These are phyloP conservation scores for Nakazawaea sp. DNA, from an alignment of 805 yeast genomes.

Conservation along the genomic window DNA sequence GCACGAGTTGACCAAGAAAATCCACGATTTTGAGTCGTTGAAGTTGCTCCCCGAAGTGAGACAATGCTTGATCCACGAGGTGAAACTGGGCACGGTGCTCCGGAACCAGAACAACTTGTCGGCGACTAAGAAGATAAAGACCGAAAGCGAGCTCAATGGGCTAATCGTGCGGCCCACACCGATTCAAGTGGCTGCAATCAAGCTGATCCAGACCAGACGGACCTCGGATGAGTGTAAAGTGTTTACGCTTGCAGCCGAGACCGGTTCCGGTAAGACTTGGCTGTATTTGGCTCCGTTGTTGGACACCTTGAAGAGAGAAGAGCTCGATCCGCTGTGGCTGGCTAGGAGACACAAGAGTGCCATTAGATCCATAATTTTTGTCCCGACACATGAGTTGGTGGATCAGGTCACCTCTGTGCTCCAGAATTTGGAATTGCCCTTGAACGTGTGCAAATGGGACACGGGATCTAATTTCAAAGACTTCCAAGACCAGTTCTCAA, in stretches of 20 bases:
- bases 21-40: slow-evolving; percentile 59
- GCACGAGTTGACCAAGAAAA: slow-evolving; percentile 39
- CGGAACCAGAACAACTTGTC: slow-evolving; percentile 25
- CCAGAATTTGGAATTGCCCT: slow-evolving; percentile 21
- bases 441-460: slow-evolving; percentile 56
- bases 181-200: slow-evolving; percentile 73
- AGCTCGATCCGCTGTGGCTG: slow-evolving; percentile 29
- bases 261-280: slow-evolving; percentile 96
- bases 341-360: slow-evolving; percentile 28
- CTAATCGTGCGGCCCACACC: slow-evolving; percentile 57
- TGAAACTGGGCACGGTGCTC: slow-evolving; percentile 37
- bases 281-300: slow-evolving; percentile 77
- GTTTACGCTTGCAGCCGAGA: slow-evolving; percentile 87
- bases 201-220: slow-evolving; percentile 40
- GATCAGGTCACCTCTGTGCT: slow-evolving; percentile 60
- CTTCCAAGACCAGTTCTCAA: slow-evolving; percentile 38
- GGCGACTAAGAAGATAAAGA: slow-evolving; percentile 21
- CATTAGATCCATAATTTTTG: slow-evolving; percentile 66
- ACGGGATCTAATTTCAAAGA: slow-evolving; percentile 47
- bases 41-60: slow-evolving; percentile 64
- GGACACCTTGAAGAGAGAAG: slow-evolving; percentile 58
- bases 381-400: slow-evolving; percentile 88
- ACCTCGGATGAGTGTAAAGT: slow-evolving; percentile 38
- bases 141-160: slow-evolving; percentile 27
- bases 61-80: slow-evolving; percentile 46